Conservation (phyloP, 2,329 filamentous ascomycete species). For the Botrytis aclada region DNA sequence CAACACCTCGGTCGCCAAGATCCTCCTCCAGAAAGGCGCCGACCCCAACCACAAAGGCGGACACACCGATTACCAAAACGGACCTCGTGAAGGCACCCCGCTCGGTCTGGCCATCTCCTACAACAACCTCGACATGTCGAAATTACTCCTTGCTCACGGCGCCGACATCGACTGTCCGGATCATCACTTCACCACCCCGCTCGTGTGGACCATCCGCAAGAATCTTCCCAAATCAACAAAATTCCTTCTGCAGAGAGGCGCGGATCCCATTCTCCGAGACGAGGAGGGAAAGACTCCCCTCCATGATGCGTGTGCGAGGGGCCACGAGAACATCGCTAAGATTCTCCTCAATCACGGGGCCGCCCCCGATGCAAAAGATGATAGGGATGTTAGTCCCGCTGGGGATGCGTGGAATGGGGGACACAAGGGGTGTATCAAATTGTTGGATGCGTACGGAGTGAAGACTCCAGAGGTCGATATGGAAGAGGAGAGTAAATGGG, state of each 20-base stretch:
- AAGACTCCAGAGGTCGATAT: not conserved
- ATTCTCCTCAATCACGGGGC: conserved; percentile 14
- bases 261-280: conserved; percentile 16
- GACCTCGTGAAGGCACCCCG: conserved; percentile 14
- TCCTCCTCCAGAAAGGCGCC: conserved; percentile 15
- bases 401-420: conserved; percentile 7
- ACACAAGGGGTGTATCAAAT: not conserved
- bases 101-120: conserved; percentile 17
- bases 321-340: conserved; percentile 12
- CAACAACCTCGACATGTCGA: conserved; percentile 18
- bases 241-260: conserved; percentile 25
- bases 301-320: conserved; percentile 15
- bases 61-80: conserved; percentile 8
- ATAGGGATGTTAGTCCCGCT: conserved; percentile 3
- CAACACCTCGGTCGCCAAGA: conserved; percentile 9
- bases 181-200: conserved; percentile 15
- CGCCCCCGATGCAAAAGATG: conserved; percentile 7
- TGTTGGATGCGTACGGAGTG: conserved; percentile 8
- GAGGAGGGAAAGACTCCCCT: conserved; percentile 14
- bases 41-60: conserved; percentile 17
- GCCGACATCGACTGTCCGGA: conserved; percentile 17
- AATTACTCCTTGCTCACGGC: conserved; percentile 9
- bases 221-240: conserved; percentile 11
- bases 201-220: conserved; percentile 17
- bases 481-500: conserved; percentile 7